These are phyloP conservation scores for Penicillium sp. DNA, from an alignment of 2,329 filamentous ascomycete species.

Conservation along the genomic window DNA sequence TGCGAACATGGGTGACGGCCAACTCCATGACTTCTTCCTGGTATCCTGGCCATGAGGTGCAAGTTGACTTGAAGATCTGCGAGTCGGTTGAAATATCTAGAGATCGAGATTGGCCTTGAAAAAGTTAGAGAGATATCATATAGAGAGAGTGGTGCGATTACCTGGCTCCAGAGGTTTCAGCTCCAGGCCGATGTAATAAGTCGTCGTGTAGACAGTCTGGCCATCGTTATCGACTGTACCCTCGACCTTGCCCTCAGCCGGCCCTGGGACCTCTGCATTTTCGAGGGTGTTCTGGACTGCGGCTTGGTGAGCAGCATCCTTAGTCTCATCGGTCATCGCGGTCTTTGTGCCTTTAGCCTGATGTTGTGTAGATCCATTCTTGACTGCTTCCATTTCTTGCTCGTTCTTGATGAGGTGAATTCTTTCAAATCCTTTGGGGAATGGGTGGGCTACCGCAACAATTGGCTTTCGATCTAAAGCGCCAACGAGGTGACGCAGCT, in stretches of 20 bases:
- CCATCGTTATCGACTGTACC: slow-evolving; percentile 36
- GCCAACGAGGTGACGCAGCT: slow-evolving; percentile 79
- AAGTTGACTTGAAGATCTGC: slow-evolving; percentile 79
- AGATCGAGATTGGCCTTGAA: slow-evolving; percentile 45
- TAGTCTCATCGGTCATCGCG: slow-evolving; percentile 52
- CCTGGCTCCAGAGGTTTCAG: slow-evolving; percentile 69
- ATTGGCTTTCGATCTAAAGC: slow-evolving; percentile 76
- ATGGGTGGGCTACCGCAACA: slow-evolving; percentile 82
- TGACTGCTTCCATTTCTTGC: slow-evolving; percentile 60
- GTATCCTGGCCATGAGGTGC: slow-evolving; percentile 72
- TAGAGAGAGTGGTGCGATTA: slow-evolving; percentile 42
- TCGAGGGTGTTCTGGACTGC: slow-evolving; percentile 47
- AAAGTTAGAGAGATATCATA: slow-evolving; percentile 32
- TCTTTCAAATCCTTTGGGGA: slow-evolving; percentile 88
- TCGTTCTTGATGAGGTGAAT: slow-evolving; percentile 67
- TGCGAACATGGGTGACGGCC: slow-evolving; percentile 78
- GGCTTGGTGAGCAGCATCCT: slow-evolving; percentile 50
- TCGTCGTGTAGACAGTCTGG: slow-evolving; percentile 74
- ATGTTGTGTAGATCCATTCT: slow-evolving; percentile 61
- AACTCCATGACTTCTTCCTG: slow-evolving; percentile 73
- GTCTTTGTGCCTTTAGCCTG: slow-evolving; percentile 55
- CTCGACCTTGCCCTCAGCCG: slow-evolving; percentile 31
- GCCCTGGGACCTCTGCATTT: slow-evolving; percentile 40
- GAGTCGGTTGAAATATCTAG: slow-evolving; percentile 69
- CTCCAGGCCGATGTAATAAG: slow-evolving; percentile 89